Percentiles rank a stretch among this genome's conserved stretches.
Conservation (phyloP, 1,139 yeast species). For the Taphrina deformans region DNA sequence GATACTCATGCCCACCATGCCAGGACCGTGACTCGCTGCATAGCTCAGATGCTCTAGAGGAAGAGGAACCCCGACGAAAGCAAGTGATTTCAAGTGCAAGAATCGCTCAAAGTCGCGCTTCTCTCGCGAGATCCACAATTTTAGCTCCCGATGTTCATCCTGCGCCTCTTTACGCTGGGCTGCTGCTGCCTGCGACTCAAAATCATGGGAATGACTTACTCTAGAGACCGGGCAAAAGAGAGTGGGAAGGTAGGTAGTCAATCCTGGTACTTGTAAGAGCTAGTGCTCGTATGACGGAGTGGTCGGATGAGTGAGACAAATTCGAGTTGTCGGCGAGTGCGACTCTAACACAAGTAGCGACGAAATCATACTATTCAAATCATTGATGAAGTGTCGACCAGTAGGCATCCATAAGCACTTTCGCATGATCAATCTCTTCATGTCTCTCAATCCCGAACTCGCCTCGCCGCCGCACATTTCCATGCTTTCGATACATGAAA, state of each 20-base stretch:
- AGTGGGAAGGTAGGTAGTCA: too few species aligned
- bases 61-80: too few species aligned
- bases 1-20: too few species aligned
- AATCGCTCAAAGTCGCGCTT: neutral
- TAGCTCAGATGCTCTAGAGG: too few species aligned
- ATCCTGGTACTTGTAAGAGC: too few species aligned
- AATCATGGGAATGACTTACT: too few species aligned
- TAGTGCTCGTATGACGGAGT: neutral
- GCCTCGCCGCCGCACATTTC: conserved; percentile 13
- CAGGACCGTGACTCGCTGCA: too few species aligned
- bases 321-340: too few species aligned
- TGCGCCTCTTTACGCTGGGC: neutral
- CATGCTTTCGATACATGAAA: conserved; percentile 7
- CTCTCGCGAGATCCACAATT: neutral
- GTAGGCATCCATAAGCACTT: conserved; percentile 26
- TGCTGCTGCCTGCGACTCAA: too few species aligned
- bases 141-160: neutral
- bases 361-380: conserved; percentile 15
- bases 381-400: conserved; percentile 22
- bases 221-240: too few species aligned
- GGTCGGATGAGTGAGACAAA: conserved; percentile 31
- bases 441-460: conserved; percentile 17
- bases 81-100: too few species aligned
- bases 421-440: conserved; percentile 24
- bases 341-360: conserved; percentile 7